Conservation (phyloP, 192 early-diverging fungal genomes). For the Anaeromyces robustus region DNA sequence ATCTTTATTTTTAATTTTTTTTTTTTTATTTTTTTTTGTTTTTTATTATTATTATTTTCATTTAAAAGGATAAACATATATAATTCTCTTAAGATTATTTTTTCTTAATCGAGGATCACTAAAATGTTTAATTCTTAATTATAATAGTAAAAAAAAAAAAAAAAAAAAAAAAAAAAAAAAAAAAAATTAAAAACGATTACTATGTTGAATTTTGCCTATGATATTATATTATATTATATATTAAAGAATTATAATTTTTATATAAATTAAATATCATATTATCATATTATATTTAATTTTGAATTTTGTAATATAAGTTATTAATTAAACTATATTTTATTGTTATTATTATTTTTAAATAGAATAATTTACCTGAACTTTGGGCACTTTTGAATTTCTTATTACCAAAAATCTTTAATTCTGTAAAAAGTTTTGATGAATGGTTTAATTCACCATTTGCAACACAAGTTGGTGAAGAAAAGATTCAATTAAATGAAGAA, state of each 20-base stretch:
- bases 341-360: neutral
- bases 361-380: conserved; percentile 94
- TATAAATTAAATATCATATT: too few relatives aligned
- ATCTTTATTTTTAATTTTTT: too few relatives aligned
- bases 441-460: conserved; percentile 98
- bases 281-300: too few relatives aligned
- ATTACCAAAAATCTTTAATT: conserved; percentile 89
- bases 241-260: too few relatives aligned
- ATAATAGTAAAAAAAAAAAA: neutral
- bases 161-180: neutral
- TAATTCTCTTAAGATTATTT: neutral
- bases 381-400: conserved; percentile 96
- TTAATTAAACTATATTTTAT: too few relatives aligned
- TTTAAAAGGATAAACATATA: neutral
- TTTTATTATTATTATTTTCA: too few relatives aligned
- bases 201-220: neutral
- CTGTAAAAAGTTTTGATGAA: conserved; percentile 92
- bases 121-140: neutral
- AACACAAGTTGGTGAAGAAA: conserved; percentile 59
- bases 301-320: too few relatives aligned
- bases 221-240: neutral
- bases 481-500: conserved; percentile 93
- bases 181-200: neutral
- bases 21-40: too few relatives aligned
- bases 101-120: neutral